Evolutionary conservation across 1,139 yeast species (phyloP), one percentile per base, ranked within the genome.

Genomic region (Saccharomyces pastorianus): DNA sequence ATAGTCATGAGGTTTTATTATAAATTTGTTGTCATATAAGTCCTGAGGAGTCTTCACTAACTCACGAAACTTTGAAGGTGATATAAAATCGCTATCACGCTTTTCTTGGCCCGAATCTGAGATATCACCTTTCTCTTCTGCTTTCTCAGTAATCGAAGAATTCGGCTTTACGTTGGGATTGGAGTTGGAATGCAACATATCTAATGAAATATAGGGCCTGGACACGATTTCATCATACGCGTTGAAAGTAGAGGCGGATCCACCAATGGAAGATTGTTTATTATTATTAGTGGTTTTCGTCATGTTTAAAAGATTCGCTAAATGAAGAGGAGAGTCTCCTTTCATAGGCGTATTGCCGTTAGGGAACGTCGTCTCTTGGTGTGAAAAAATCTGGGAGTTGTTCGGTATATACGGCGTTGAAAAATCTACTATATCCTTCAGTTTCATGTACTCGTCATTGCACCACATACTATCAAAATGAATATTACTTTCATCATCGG

Each of bases 21-120:
- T 75, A 48, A 77, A 72, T 57, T 76, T 77, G 41, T 82, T 73
- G 7, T 69, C 59, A 63, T 83, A 84, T 48, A 85, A 81, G 63
- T 84, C 90, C 59, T 80, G 81, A 0, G 86, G 87, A 0, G 80
- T 76, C 63, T 81, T 83, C 58, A 83, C 81, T 38, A 82, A 69
- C 61, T 83, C 84, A 58, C 85, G 79, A 53, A 83, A 74, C 9
- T 79, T 74, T 54, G 82, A 69, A 3, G 88, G 88, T 4, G 85
- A 31, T 27, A 50, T 74, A 2, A 79, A 74, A 62, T 80, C 56
- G 9, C 26, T 9, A 17, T 51, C 53, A 32, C 38, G 49, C 20
- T 38, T 34, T n/a, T 50, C 38, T 23, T 44, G 46, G 9, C 46
- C 51, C 7, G 51, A 44, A 26, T 52, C 51, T 3, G 48, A 26